Base-by-base conservation (phyloP, 2,329 filamentous ascomycete species). In the Fusarium nisikadoi region DNA sequence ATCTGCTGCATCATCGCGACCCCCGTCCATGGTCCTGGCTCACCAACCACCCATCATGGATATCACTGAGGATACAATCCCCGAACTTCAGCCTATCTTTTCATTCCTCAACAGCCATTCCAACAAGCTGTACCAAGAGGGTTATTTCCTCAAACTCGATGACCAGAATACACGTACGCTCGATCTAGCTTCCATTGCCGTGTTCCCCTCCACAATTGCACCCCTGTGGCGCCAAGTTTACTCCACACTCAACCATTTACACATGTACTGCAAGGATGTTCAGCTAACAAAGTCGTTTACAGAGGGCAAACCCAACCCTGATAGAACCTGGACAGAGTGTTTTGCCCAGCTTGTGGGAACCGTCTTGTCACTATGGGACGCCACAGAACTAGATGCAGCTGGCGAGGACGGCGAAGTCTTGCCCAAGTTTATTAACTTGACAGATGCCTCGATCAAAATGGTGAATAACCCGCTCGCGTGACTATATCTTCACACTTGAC, bases 381-480 rank as follows among this genome's bases (percentile, higher is more conserved):
- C 95, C 29, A 91, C 93, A 72, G 94, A 96, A 80, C 87, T 98
- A 65, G 96, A 99, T 83, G 91, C 90, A 42, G 95, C 94, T 17
- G 94, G 93, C 39, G 92, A 94, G 75, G 90, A 96, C 77, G 93
- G 91, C 72, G 93, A 97, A 79, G 93, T 97, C 52, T 85, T 95
- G 45, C 94, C 94, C 36, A 96, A 93, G 55, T 99, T 98, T 80
- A 95, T 99, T 81, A 99, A 99, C 79, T 84, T 99, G 66, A 97
- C 96, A 11, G 96, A 99, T 86, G 96, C 96, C 25, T 97, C 96
- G 1, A 94, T 99, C 76, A 97, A 97, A 82, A 98, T 98, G 94
- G 96, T 98, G 87, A 75, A 82, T 23, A 33, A 49, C 27, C 65
- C 38, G 11, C 55, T 67, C 62, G 20, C 47, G 29, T 62, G 57